Conservation (phyloP, 352 stramenopile genomes). For the Thalassiosira exigua region DNA sequence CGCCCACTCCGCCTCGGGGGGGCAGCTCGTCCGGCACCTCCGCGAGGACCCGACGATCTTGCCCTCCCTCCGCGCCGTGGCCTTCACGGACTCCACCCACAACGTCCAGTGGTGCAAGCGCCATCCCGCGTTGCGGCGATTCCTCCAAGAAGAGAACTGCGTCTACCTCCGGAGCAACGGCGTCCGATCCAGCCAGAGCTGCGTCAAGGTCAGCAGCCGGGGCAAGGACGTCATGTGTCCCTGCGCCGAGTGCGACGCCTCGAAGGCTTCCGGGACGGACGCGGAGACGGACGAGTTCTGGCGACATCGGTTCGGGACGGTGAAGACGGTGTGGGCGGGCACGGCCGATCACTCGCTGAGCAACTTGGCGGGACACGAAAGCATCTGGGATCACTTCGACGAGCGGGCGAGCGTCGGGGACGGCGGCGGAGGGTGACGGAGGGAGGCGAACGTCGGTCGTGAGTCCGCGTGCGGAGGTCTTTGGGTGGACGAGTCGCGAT, state of each 20-base stretch:
- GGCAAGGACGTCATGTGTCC: constrained; percentile 46
- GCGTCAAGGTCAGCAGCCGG: constrained; percentile 38
- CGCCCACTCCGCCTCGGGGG: constrained; percentile 74
- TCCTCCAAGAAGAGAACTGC: constrained; percentile 62
- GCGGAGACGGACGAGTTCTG: constrained; percentile 71
- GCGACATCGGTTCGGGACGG: constrained; percentile 77
- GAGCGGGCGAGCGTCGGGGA: neutral
- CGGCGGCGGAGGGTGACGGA: too few species aligned
- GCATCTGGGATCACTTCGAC: constrained; percentile 84
- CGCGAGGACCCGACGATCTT: constrained; percentile 59
- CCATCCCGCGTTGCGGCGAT: constrained; percentile 41
- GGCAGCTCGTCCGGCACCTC: constrained; percentile 70
- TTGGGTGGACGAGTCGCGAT: too few species aligned
- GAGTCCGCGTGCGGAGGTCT: too few species aligned
- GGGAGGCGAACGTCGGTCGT: too few species aligned
- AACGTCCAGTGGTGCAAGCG: constrained; percentile 79
- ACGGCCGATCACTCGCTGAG: constrained; percentile 77
- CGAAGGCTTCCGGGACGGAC: constrained; percentile 29
- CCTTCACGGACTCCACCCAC: constrained; percentile 83
- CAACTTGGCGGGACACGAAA: constrained; percentile 63
- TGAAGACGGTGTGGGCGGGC: constrained; percentile 76
- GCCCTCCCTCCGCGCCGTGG: constrained; percentile 68
- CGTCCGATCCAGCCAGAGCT: constrained; percentile 45
- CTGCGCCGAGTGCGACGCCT: neutral
- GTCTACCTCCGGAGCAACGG: constrained; percentile 75